Base-by-base conservation (phyloP, 805 yeast genomes). In the Wickerhamiella nectarea region DNA sequence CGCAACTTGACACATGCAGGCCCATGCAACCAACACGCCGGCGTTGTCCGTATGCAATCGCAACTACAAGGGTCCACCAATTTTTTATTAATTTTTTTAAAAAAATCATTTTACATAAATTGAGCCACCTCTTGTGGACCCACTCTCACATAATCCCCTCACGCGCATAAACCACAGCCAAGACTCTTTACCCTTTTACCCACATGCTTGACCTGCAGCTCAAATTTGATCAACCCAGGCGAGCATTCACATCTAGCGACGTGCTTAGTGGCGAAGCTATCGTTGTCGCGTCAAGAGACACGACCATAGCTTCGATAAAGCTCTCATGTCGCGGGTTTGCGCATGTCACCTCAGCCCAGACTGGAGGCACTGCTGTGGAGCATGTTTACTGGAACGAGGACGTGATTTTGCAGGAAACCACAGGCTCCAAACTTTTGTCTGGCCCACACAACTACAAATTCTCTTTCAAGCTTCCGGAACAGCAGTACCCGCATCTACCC, bases 371-470 rank as follows among this genome's bases (percentile, higher is more conserved):
- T 4, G 17, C 43, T 9, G 43, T 33, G 18, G 43, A 39, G 12
- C 31, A 39, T 4, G 33, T 33, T 14, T 39, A 39, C 25, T 39
- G 36, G 36, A n/a, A 39, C 12, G 12, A 18, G 18, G 36, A 22
- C 14, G 14, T 12, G 14, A 14, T n/a, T 7, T 8, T 33, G 4
- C 22, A 33, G 3, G 26, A n/a, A 9, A n/a, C 29, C 3, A 9
- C 6, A 9, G 11, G 24, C 20, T 26, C 17, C 20, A 39, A 39
- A 21, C 33, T 42, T 3, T 15, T 18, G 3, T 3, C 39, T 6
- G 45, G 45, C 17, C 10, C 36, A 4, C 45, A 42, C 40, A 36
- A 28, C 14, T 42, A 28, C 36, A 25, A 17, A n/a, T 42, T 42
- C 29, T 14, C 22, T 12, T 42, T 36, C 31, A 15, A 18, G 9